Base-by-base conservation (phyloP, 768 basidiomycete species). In the Lactarius pseudohatsudake region DNA sequence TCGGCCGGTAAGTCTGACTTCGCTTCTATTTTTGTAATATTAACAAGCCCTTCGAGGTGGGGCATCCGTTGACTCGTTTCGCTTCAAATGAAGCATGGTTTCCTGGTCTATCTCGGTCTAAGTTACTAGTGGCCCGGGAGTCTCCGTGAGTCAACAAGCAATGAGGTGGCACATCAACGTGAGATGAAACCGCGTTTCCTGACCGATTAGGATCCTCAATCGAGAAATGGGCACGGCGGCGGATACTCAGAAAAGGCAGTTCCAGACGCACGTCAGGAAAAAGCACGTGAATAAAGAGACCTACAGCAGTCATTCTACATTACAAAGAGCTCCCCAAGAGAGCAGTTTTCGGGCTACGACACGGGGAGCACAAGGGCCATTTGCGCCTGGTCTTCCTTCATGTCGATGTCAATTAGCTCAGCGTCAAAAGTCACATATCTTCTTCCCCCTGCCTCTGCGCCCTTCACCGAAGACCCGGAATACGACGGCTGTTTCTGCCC, bases 321-420 rank as follows among this genome's bases (percentile, higher is more conserved):
- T 4, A 57, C 22, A 22, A 15, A 26, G 13, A 15, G 22, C 22
- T 26, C 47, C 47, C 13, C 0, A 11, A 4, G n/a, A 11, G 22
- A 22, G n/a, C 10, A 53, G 20, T 53, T 53, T 8, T 36, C 34
- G 2, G 34, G 34, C 36, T 66, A 66, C 10, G 11, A 30, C 22
- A 57, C 47, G 2, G 64, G 59, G 43, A 68, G 34, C 30, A 30
- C 34, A 34, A 57, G 0, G 4, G 36, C 54, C 40, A 61, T 56
- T 28, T 65, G 58, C 20, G 43, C 56, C 45, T 68, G 59, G 20
- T 65, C 64, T 18, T 56, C 67, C 34, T 40, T 57, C 54, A 61
- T 43, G 4, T 66, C 55, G 38, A 66, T 34, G 7, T 68, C 59
- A 13, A 68, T 54, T 4, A 66, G 30, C 59, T 43, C 64, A 10